Conservation (phyloP, 345 rosid species). For the Litchi chinensis region DNA sequence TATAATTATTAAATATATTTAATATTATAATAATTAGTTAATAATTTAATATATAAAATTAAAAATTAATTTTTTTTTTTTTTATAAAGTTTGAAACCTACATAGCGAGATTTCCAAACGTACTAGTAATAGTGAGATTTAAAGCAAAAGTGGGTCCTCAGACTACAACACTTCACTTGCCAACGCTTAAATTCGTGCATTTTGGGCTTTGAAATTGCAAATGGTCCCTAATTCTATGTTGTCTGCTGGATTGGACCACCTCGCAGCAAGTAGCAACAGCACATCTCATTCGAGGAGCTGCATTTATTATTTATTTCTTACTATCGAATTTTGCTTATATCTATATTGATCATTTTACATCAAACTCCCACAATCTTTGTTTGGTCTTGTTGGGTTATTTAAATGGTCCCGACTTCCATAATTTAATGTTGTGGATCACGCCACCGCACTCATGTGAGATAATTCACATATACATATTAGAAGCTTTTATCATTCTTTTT, state of each 20-base stretch:
- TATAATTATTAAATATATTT: too few relatives aligned
- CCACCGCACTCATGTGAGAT: neutral
- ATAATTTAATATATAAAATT: too few relatives aligned
- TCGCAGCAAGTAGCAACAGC: neutral
- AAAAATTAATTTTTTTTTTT: too few relatives aligned
- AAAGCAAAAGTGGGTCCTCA: neutral
- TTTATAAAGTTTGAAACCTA: too few relatives aligned
- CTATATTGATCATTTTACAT: neutral
- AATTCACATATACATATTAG: neutral
- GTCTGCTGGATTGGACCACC: neutral
- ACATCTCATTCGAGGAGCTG: neutral
- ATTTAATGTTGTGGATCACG: neutral
- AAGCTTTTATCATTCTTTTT: neutral
- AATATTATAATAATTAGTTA: too few relatives aligned
- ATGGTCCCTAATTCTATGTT: slow-evolving; percentile 11
- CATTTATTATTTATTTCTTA: neutral
- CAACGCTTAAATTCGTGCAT: slow-evolving; percentile 6
- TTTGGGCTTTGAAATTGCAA: neutral
- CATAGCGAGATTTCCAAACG: too few relatives aligned
- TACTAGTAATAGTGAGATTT: too few relatives aligned
- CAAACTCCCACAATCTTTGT: neutral
- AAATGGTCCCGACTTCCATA: neutral
- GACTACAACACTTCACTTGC: neutral
- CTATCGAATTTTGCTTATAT: too few relatives aligned
- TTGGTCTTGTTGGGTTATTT: neutral